Evolutionary conservation across 306 rosid genomes (phyloP), one percentile per base, ranked within the genome.

Genomic region (Quercus cerris): DNA sequence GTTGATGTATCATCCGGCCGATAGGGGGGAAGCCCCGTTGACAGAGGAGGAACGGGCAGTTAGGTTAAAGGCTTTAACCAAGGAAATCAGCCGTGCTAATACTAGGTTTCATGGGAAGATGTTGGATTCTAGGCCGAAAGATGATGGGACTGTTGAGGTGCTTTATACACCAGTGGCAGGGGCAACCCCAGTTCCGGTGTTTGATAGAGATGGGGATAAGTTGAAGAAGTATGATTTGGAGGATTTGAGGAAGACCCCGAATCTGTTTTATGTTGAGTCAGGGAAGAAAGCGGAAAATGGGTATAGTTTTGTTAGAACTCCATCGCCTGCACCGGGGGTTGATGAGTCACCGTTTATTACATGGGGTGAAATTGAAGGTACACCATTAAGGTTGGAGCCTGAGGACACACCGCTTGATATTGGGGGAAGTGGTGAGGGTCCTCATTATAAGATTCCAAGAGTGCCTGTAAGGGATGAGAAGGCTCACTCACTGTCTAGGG

Each of bases 361-460:
- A 7, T 96, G 97, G 99, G 99, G 99, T 85, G 97, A 93, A 76
- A 90, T 96, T 57, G 99, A 96, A 80, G 98, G 97, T 68, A 90
- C 99, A 0, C 99, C 99, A 0, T 25, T 96, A 93, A 89, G 99
- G 89, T 87, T 96, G 86, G 99, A 96, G 51, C 73, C 14, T 4
- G 99, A 96, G 87, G 99, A 96, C 56, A 91, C 91, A 0, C 99
- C 91, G 0, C 76, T 93, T 80, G 99, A 91, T 76, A 90, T 93
- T 79, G 94, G 94, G 8, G 96, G 98, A 11, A 88, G 91, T 69
- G 91, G 85, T 75, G 98, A 89, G 77, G 99, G 99, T 7, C 98
- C 99, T 23, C 98, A 91, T 77, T 96, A 91, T 71, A 91, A 85
- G 75, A 80, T 96, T 79, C 99, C 97, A 73, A 82, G 84, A 17